Conservation (phyloP, 306 rosid genomes). For the Pterocarpus santalinus region DNA sequence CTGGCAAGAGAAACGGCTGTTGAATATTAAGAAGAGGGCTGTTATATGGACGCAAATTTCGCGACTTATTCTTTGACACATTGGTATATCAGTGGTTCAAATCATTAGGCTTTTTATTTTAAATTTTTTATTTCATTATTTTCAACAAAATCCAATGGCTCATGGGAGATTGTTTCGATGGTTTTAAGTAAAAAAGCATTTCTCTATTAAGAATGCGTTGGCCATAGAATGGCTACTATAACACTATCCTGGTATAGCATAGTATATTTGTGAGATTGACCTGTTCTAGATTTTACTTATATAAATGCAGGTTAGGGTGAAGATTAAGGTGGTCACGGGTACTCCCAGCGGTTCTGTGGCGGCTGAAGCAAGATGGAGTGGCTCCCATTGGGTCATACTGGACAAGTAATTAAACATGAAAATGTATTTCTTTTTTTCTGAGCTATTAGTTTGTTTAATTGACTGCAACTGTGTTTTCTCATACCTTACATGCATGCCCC, state of each 20-base stretch:
- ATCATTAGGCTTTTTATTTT: no score
- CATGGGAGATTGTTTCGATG: no score
- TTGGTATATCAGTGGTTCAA: no score
- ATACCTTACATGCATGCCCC: background rate
- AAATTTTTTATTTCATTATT: no score
- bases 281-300: background rate
- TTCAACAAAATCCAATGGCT: no score
- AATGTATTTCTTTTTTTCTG: constrained; percentile 79
- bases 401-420: constrained; percentile 90
- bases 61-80: no score
- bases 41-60: no score
- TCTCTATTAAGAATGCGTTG: background rate
- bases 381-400: constrained; percentile 96
- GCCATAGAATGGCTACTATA: background rate
- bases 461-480: constrained; percentile 37
- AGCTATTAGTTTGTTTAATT: constrained; percentile 55
- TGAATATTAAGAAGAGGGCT: background rate
- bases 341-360: constrained; percentile 84
- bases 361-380: constrained; percentile 85
- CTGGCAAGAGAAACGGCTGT: background rate
- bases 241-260: background rate
- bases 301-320: constrained; percentile 79
- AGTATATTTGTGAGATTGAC: constrained; percentile 16
- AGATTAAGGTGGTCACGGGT: constrained; percentile 85
- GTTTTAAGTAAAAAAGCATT: no score